These are phyloP conservation scores for Elsinoe australis DNA, from an alignment of 2,329 filamentous ascomycete species.

Conservation along the genomic window DNA sequence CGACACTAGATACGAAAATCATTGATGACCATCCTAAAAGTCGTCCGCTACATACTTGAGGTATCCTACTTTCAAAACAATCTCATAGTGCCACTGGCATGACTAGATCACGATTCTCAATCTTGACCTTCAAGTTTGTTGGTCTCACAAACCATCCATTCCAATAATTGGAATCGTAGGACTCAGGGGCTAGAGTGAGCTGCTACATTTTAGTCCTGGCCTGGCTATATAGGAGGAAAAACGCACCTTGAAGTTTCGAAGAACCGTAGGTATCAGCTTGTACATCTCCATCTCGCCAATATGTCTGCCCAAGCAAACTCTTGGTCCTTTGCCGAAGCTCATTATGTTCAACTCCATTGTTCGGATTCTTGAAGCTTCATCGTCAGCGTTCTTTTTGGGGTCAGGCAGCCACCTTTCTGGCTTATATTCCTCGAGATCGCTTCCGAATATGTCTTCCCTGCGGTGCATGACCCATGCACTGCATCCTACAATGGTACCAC, in stretches of 20 bases:
- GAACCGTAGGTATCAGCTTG: constrained; percentile 29
- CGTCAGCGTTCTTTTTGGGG: constrained; percentile 29
- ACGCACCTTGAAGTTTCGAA: constrained; percentile 9
- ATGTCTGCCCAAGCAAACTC: constrained; percentile 43
- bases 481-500: constrained; percentile 16
- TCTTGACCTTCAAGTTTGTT: constrained; percentile 7
- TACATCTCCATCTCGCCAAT: constrained; percentile 49
- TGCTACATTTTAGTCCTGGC: background rate
- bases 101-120: constrained; percentile 6
- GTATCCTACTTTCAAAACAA: background rate
- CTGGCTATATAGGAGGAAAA: too few relatives aligned
- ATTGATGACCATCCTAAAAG: too few relatives aligned
- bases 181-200: constrained; percentile 2
- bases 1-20: too few relatives aligned
- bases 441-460: constrained; percentile 18
- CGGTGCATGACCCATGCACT: constrained; percentile 20
- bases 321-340: constrained; percentile 43
- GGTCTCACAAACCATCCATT: constrained; percentile 9
- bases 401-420: constrained; percentile 22
- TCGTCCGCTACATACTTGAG: too few relatives aligned
- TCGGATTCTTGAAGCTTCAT: constrained; percentile 26
- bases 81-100: background rate
- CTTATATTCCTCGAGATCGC: constrained; percentile 26
- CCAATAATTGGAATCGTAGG: constrained; percentile 4
- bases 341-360: constrained; percentile 2